Conservation (phyloP, 2,329 filamentous ascomycete genomes). For the Ilyonectria sp. region DNA sequence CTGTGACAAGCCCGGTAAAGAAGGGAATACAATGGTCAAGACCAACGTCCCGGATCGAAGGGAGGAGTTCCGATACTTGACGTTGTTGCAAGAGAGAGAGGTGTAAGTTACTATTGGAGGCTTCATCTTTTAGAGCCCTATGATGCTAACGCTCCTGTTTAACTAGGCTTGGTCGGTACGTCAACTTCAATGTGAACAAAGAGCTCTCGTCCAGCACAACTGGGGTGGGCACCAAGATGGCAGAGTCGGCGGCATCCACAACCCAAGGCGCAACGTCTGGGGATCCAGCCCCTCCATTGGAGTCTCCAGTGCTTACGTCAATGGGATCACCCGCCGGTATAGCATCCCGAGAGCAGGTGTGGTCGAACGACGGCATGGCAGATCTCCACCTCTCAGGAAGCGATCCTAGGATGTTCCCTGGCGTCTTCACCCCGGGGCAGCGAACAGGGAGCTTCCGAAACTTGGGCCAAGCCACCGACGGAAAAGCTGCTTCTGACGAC, state of each 20-base stretch:
- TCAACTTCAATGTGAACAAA: conserved; percentile 51
- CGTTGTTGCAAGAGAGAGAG: conserved; percentile 84
- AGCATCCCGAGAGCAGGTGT: conserved; percentile 52
- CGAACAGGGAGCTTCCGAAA: conserved; percentile 60
- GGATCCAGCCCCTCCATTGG: conserved; percentile 26
- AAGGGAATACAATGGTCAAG: conserved; percentile 93
- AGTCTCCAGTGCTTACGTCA: conserved; percentile 30
- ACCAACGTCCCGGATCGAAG: conserved; percentile 96
- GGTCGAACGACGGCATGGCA: conserved; percentile 56
- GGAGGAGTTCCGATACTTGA: conserved; percentile 91
- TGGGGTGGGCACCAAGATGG: conserved; percentile 34
- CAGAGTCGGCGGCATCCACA: conserved; percentile 38
- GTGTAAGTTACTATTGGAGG: conserved; percentile 73
- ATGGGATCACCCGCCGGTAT: conserved; percentile 43
- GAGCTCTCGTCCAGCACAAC: conserved; percentile 35
- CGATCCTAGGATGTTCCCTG: conserved; percentile 81
- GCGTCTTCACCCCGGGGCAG: conserved; percentile 71
- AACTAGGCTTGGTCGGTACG: conserved; percentile 61
- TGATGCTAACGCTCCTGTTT: conserved; percentile 19
- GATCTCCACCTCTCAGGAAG: conserved; percentile 67
- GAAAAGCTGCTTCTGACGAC: conserved; percentile 38
- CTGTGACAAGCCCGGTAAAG: conserved; percentile 83
- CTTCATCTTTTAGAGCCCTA: background rate
- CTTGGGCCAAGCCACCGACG: conserved; percentile 45
- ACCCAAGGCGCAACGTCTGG: conserved; percentile 14